These are phyloP conservation scores for Wickerhamomyces bovis DNA, from an alignment of 805 yeast genomes.

Conservation along the genomic window DNA sequence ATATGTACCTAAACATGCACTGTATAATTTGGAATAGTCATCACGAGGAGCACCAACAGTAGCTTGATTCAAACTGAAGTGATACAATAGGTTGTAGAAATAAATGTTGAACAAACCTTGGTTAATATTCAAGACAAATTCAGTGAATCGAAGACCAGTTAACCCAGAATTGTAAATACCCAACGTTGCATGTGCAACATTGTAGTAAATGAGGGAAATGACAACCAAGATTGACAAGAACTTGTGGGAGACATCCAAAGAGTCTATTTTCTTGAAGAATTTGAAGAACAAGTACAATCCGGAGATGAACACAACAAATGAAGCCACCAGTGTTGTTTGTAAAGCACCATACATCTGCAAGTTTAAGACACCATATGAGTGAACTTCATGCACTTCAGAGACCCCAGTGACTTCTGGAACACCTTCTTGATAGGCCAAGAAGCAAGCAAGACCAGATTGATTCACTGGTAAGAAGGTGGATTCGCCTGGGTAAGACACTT, in stretches of 20 bases:
- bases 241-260: not conserved
- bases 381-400: constrained; percentile 2
- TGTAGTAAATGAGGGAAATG: not conserved
- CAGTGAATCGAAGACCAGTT: not conserved
- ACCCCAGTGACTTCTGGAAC: constrained; percentile 3
- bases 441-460: constrained; percentile 8
- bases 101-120: not conserved
- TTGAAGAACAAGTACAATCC: not conserved
- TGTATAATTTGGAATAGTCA: not conserved
- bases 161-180: not conserved
- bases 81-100: not conserved
- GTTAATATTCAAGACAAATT: not conserved
- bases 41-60: not conserved
- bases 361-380: constrained; percentile 6
- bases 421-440: constrained; percentile 11
- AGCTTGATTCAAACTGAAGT: not conserved
- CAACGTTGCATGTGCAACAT: not conserved
- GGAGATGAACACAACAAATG: not conserved
- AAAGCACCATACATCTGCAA: not conserved
- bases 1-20: not conserved
- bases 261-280: not conserved
- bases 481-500: not conserved
- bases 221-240: not conserved
- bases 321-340: not conserved
- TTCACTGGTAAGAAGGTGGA: not conserved